phyloP scores from a whole-genome alignment of 257 asterid genomes.

The Rhazya stricta region DNA sequence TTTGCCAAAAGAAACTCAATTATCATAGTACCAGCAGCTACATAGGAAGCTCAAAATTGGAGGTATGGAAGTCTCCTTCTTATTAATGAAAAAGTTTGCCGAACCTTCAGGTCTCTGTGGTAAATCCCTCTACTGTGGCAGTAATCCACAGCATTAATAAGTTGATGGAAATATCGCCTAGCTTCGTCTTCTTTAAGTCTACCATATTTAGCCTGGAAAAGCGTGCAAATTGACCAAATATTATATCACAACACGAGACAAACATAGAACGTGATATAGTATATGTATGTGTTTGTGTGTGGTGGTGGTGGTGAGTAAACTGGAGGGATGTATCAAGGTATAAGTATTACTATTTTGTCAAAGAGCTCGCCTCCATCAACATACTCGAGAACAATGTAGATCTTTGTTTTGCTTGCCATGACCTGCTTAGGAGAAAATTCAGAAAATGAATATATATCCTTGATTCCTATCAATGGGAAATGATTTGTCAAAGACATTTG shows the following conservation, averaged over 20 bases:
- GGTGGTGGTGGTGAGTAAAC: not conserved
- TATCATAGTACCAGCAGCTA: not conserved
- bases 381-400: slow-evolving; percentile 70
- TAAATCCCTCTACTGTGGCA: slow-evolving; percentile 87
- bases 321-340: slow-evolving; percentile 1
- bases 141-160: slow-evolving; percentile 78
- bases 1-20: not conserved
- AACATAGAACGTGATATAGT: not conserved
- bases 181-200: slow-evolving; percentile 68
- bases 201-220: slow-evolving; percentile 56
- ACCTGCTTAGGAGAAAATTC: slow-evolving; percentile 33
- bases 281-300: not conserved
- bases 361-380: slow-evolving; percentile 86
- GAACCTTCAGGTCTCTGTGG: slow-evolving; percentile 83
- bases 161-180: slow-evolving; percentile 71
- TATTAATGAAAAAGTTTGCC: not conserved
- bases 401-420: slow-evolving; percentile 79
- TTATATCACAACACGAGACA: no score
- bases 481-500: not conserved
- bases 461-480: not conserved
- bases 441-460: not conserved
- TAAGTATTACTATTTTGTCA: slow-evolving; percentile 60
- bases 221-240: not conserved
- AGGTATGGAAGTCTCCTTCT: not conserved
- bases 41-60: not conserved